Conservation (phyloP, 176 grass and related monocot species). For the Triticum urartu region DNA sequence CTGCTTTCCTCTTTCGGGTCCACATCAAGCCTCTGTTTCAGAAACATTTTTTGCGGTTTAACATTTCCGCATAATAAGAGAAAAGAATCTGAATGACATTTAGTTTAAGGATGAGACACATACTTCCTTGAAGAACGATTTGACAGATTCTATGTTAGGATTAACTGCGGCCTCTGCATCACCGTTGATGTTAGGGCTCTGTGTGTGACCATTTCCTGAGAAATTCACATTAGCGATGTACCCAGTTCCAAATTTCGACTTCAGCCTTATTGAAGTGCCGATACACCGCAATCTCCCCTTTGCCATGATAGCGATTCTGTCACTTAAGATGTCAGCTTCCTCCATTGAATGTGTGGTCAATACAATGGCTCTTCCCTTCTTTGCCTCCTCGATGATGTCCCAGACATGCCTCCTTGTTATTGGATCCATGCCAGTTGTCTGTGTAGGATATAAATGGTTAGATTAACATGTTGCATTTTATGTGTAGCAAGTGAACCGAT, state of each 20-base stretch:
- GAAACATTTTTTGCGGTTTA: slow-evolving; percentile 10
- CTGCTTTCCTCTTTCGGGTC: slow-evolving; percentile 82
- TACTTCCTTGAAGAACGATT: slow-evolving; percentile 91
- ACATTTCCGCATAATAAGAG: neutral
- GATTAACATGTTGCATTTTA: slow-evolving; percentile 5
- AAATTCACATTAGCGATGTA: slow-evolving; percentile 92
- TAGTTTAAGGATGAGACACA: slow-evolving; percentile 8
- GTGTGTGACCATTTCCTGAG: slow-evolving; percentile 44
- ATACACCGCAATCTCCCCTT: slow-evolving; percentile 94
- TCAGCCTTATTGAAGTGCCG: slow-evolving; percentile 91
- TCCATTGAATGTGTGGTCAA: slow-evolving; percentile 99
- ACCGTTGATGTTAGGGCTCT: slow-evolving; percentile 46
- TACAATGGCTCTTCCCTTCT: slow-evolving; percentile 96
- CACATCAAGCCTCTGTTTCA: slow-evolving; percentile 59
- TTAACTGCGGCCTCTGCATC: slow-evolving; percentile 16
- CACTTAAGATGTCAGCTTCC: slow-evolving; percentile 92
- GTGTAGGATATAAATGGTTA: slow-evolving; percentile 28
- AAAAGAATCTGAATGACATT: neutral
- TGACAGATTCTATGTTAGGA: slow-evolving; percentile 68
- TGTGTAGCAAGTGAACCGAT: neutral
- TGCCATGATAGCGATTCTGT: slow-evolving; percentile 96
- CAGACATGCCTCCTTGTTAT: slow-evolving; percentile 96
- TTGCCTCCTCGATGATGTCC: slow-evolving; percentile 96
- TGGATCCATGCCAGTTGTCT: slow-evolving; percentile 99
- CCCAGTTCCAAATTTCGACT: slow-evolving; percentile 92